phyloP scores from a whole-genome alignment of 257 asterid species.

The Verbascum thapsus region DNA sequence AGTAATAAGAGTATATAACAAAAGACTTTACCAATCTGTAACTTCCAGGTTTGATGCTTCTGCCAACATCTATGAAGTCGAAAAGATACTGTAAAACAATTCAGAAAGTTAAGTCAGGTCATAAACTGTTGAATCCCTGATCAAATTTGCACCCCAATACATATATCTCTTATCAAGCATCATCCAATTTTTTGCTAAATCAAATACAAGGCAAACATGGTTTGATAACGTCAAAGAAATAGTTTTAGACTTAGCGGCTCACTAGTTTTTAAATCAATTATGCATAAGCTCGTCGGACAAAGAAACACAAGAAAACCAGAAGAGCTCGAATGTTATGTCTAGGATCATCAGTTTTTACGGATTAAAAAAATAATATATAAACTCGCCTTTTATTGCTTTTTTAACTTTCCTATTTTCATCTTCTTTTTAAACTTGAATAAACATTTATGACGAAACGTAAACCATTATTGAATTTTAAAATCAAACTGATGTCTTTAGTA shows the following conservation, averaged over 20 bases:
- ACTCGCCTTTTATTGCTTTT: too few relatives aligned
- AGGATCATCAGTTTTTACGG: too few relatives aligned
- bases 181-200: neutral
- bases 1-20: too few relatives aligned
- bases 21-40: slow-evolving; percentile 84
- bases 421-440: neutral
- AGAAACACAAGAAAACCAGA: too few relatives aligned
- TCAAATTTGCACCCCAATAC: too few relatives aligned
- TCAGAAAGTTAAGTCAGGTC: slow-evolving; percentile 28
- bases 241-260: neutral
- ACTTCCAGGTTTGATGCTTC: slow-evolving; percentile 80
- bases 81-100: slow-evolving; percentile 66
- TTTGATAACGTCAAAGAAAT: neutral
- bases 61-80: slow-evolving; percentile 84
- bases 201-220: neutral
- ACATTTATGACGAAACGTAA: neutral
- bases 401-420: neutral
- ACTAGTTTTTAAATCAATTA: neutral
- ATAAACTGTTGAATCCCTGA: too few relatives aligned
- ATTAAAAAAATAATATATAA: too few relatives aligned
- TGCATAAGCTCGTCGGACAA: too few relatives aligned
- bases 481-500: neutral
- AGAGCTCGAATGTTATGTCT: too few relatives aligned
- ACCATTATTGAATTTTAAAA: neutral
- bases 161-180: neutral